These are phyloP conservation scores for Calocybe indica DNA, from an alignment of 768 basidiomycete genomes.

Conservation along the genomic window DNA sequence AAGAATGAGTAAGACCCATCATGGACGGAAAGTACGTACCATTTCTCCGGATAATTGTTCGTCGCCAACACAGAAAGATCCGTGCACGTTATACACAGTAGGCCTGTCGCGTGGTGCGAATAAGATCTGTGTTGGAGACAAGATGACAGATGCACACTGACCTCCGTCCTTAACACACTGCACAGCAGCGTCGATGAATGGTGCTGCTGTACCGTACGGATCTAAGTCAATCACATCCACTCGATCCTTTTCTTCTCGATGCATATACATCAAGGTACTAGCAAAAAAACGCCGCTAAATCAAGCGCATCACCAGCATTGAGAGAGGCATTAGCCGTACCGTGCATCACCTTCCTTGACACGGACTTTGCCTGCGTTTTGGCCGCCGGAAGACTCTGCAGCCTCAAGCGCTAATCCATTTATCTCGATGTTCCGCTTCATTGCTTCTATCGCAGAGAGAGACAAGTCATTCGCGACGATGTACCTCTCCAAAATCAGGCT, in stretches of 20 bases:
- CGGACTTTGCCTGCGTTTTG: constrained; percentile 47
- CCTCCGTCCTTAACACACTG: constrained; percentile 88
- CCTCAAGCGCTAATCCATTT: constrained; percentile 55
- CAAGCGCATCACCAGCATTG: background rate
- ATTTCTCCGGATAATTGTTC: constrained; percentile 94
- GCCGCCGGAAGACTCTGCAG: constrained; percentile 10
- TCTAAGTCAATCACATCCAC: constrained; percentile 98
- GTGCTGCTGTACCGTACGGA: constrained; percentile 95
- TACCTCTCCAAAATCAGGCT: constrained; percentile 43
- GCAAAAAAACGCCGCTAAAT: background rate
- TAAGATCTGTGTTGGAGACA: background rate
- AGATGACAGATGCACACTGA: constrained; percentile 21
- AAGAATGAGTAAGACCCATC: background rate
- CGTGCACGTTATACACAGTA: constrained; percentile 95
- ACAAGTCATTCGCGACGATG: constrained; percentile 93
- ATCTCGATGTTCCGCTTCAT: constrained; percentile 83
- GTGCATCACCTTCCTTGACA: constrained; percentile 92
- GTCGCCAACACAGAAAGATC: constrained; percentile 93
- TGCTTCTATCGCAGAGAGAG: constrained; percentile 71
- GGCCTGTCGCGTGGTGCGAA: constrained; percentile 40
- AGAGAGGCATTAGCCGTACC: constrained; percentile 42
- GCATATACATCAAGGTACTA: constrained; percentile 87
- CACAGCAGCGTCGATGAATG: constrained; percentile 93
- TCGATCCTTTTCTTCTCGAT: constrained; percentile 62
- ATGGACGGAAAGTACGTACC: constrained; percentile 40